These are phyloP conservation scores for Prunus dulcis DNA, from an alignment of 306 rosid genomes.

Conservation along the genomic window DNA sequence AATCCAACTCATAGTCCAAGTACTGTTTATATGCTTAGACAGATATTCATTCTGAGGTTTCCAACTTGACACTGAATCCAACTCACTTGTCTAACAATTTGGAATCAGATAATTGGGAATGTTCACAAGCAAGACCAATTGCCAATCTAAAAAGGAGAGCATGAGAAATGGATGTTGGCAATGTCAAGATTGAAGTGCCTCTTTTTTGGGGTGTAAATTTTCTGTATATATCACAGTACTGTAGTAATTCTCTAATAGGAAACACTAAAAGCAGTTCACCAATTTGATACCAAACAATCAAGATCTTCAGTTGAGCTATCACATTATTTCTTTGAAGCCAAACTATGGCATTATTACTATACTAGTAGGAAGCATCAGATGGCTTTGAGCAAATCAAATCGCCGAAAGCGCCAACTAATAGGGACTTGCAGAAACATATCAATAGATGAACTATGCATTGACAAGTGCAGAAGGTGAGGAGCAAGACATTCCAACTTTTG, in stretches of 20 bases:
- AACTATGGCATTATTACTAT: background rate
- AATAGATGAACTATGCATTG: background rate
- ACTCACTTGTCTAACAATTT: no score
- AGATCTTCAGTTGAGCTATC: background rate
- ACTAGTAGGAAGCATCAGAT: background rate
- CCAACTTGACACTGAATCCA: no score
- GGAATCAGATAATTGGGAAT: no score
- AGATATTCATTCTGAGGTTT: no score
- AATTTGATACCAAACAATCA: background rate
- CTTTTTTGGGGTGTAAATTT: background rate
- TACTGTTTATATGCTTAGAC: no score
- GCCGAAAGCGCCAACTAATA: background rate
- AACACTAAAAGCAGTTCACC: background rate
- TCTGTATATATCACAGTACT: background rate
- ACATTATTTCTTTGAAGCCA: background rate
- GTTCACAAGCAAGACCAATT: no score
- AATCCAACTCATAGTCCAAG: no score
- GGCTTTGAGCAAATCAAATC: background rate
- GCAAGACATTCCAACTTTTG: background rate
- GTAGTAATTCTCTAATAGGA: background rate
- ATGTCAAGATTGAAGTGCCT: no score
- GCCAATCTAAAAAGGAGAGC: no score
- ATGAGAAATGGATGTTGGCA: no score
- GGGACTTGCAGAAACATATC: background rate
- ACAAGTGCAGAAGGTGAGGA: background rate